Percentiles rank a stretch among this genome's conserved stretches.
phyloP scores from a whole-genome alignment of 352 stramenopile genomes.

The Peronospora farinosa region DNA sequence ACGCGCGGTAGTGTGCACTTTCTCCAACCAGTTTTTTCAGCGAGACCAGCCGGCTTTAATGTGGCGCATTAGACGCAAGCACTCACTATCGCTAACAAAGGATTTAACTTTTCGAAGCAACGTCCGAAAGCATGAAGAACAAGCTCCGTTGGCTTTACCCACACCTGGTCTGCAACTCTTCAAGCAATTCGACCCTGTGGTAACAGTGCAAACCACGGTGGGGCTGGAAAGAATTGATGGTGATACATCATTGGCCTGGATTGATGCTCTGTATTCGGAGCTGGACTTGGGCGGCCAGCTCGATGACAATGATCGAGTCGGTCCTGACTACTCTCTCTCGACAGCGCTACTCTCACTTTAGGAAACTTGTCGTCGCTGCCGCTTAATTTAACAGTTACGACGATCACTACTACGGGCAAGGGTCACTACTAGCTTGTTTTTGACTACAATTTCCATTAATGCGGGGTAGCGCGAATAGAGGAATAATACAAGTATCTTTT shows the following conservation, averaged over 20 bases:
- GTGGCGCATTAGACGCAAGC: slow-evolving; percentile 60
- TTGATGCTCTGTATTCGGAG: slow-evolving; percentile 62
- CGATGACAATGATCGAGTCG: slow-evolving; percentile 10
- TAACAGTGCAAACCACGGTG: slow-evolving; percentile 7
- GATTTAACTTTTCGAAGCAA: neutral
- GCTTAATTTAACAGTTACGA: slow-evolving; percentile 24
- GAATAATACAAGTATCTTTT: no score
- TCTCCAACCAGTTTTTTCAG: slow-evolving; percentile 64
- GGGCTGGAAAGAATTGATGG: slow-evolving; percentile 13
- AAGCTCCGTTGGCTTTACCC: slow-evolving; percentile 1
- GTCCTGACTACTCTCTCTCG: slow-evolving; percentile 16
- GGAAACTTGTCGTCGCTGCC: slow-evolving; percentile 1
- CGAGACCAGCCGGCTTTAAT: slow-evolving; percentile 53
- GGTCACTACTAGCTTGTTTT: neutral
- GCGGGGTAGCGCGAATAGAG: no score
- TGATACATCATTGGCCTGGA: slow-evolving; percentile 41
- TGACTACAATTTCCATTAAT: neutral
- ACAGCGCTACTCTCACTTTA: slow-evolving; percentile 16
- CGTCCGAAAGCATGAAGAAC: neutral
- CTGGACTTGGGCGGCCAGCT: slow-evolving; percentile 32
- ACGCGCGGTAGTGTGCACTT: slow-evolving; percentile 64
- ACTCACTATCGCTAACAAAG: slow-evolving; percentile 26
- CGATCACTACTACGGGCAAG: neutral
- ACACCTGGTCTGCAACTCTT: slow-evolving; percentile 4
- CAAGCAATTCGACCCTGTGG: slow-evolving; percentile 16